Evolutionary conservation across 495 filamentous ascomycete species (phyloP).

Genomic region (Umbilicaria muhlenbergii): DNA sequence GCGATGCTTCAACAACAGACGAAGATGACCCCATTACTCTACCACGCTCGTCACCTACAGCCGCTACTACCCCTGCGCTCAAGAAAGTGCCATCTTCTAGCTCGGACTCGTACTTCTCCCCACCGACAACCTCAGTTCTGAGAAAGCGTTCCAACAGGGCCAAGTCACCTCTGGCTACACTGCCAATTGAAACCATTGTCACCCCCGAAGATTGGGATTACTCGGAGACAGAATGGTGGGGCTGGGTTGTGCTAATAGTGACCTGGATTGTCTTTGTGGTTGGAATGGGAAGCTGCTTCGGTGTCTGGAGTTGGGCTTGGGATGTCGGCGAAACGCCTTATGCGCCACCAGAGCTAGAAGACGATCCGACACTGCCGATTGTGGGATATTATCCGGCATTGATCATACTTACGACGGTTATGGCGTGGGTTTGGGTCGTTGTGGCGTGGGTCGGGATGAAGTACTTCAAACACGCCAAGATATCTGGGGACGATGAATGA

Average conservation of each 20-base stretch:
- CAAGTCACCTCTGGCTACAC: slow-evolving; percentile 44
- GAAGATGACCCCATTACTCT: slow-evolving; percentile 61
- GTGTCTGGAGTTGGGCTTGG: slow-evolving; percentile 99
- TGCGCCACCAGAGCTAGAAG: slow-evolving; percentile 81
- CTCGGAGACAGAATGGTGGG: slow-evolving; percentile 90
- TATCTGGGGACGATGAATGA: slow-evolving; percentile 41
- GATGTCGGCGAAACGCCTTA: slow-evolving; percentile 94
- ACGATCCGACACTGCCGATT: slow-evolving; percentile 85
- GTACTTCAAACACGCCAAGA: slow-evolving; percentile 95
- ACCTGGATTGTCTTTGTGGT: slow-evolving; percentile 94
- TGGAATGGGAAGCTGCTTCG: slow-evolving; percentile 88
- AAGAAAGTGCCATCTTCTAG: slow-evolving; percentile 26
- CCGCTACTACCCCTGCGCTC: slow-evolving; percentile 10
- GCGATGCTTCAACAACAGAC: slow-evolving; percentile 59
- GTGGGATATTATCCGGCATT: slow-evolving; percentile 93
- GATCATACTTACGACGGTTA: slow-evolving; percentile 80
- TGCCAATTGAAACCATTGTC: slow-evolving; percentile 29
- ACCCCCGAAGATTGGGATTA: slow-evolving; percentile 59
- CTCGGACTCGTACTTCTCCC: slow-evolving; percentile 53
- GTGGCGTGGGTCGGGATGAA: slow-evolving; percentile 99
- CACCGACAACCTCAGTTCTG: slow-evolving; percentile 21
- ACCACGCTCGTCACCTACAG: slow-evolving; percentile 16
- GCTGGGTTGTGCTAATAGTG: slow-evolving; percentile 74
- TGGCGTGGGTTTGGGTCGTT: slow-evolving; percentile 98
- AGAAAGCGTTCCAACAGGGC: slow-evolving; percentile 35